Evolutionary conservation across 352 stramenopile genomes (phyloP), one percentile per base, ranked within the genome.

Genomic region (Pythium brassicae): DNA sequence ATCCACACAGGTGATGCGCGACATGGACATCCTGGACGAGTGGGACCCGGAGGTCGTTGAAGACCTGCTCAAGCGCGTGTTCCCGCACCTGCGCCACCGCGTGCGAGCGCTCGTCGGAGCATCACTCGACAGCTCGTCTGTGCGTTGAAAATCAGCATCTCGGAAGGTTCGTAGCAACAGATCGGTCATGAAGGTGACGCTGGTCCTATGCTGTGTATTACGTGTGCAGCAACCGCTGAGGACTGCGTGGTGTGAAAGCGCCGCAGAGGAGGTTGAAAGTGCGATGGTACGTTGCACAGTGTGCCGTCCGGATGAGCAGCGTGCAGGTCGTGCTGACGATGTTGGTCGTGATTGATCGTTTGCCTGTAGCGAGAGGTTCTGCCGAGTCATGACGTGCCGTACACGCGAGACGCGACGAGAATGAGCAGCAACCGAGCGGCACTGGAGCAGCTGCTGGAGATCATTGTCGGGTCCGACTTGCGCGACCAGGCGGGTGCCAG

Each of bases 1-100:
- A 17, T 52, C 8, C 27, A 26, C 11, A 19, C 32, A 63, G 57
- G 43, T 63, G 2, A 63, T 63, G 57, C 50, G 25, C 15, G 57
- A 63, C n/a, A 59, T 63, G 57, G 27, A 63, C 43, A 58, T 27
- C 20, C 44, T 63, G 19, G 57, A 59, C 29, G 50, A 63, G 43
- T 63, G 57, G 57, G 50, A 63, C 23, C 50, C 57, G 12, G 57
- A 53, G 15, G n/a, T 42, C 11, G 19, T 11, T 6, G 50, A 58
- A 29, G 29, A 63, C n/a, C n/a, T 63, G 17, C 50, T 63, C 23
- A 53, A 53, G 50, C 37, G 57, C 15, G 45, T 63, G 26, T 48
- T 45, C 10, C 57, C 57, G 19, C 57, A 63, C 17, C 25, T 63
- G 43, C 50, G 57, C 26, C 43, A 63, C 29, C 57, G 57, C 3